phyloP scores from a whole-genome alignment of 441 rosid species.

The Aleurites moluccanus region DNA sequence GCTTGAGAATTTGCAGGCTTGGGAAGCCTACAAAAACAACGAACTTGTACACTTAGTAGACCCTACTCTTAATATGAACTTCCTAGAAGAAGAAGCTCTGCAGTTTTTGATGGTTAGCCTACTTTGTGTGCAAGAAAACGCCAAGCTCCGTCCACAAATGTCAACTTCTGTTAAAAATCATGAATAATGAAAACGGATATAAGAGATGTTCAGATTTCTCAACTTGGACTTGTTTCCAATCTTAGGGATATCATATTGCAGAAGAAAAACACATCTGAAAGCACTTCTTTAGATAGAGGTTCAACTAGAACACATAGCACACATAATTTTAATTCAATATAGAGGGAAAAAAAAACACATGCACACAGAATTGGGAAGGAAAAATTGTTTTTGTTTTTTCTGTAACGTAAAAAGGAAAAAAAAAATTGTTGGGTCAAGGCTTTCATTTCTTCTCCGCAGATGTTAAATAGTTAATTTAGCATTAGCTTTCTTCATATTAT shows the following conservation, averaged over 20 bases:
- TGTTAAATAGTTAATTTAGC: too few species aligned
- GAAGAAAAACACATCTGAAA: conserved; percentile 14
- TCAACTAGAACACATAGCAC: conserved; percentile 12
- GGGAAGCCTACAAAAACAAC: conserved; percentile 39
- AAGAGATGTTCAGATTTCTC: conserved; percentile 26
- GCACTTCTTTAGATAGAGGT: conserved; percentile 21
- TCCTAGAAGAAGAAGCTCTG: conserved; percentile 42
- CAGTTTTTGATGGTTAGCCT: conserved; percentile 48
- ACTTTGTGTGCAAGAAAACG: conserved; percentile 60
- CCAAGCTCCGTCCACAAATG: conserved; percentile 50
- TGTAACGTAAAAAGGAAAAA: background rate
- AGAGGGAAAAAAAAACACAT: too few species aligned
- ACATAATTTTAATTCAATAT: conserved; percentile 3
- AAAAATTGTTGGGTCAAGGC: background rate
- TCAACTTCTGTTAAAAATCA: conserved; percentile 36
- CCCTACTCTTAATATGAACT: conserved; percentile 37
- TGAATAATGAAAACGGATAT: conserved; percentile 36
- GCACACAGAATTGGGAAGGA: background rate
- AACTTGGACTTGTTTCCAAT: conserved; percentile 50
- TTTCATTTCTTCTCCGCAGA: background rate
- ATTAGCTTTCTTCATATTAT: background rate
- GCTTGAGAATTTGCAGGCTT: conserved; percentile 42
- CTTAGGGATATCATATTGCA: conserved; percentile 45
- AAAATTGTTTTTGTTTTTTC: background rate
- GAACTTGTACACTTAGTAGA: conserved; percentile 39